Evolutionary conservation across 106 monocot genomes (phyloP).

Genomic region (Platanthera guangdongensis): DNA sequence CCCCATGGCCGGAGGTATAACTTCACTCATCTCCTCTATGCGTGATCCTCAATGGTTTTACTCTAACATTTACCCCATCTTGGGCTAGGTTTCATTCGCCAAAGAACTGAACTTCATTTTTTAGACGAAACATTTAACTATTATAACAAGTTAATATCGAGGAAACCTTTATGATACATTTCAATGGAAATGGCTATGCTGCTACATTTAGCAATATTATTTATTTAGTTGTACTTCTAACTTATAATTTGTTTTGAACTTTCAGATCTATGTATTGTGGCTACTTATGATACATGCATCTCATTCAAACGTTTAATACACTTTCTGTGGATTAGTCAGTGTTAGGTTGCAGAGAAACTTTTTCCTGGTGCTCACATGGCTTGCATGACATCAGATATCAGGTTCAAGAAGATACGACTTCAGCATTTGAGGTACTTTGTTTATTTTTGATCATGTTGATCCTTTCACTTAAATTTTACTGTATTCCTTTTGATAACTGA

Average conservation of each 20-base stretch:
- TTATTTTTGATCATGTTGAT: background rate
- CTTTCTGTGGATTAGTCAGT: slow-evolving; percentile 2
- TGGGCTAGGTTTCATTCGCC: too few species aligned
- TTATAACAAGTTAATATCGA: background rate
- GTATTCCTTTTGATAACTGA: slow-evolving; percentile 1
- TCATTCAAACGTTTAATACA: background rate
- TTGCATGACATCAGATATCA: slow-evolving; percentile 8
- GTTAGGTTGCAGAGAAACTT: slow-evolving; percentile 8
- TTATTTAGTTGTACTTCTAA: background rate
- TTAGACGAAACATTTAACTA: background rate
- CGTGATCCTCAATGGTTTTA: too few species aligned
- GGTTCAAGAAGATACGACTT: background rate
- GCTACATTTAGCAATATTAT: background rate
- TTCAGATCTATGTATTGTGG: too few species aligned
- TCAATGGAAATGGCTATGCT: background rate
- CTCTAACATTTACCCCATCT: too few species aligned
- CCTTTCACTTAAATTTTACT: background rate
- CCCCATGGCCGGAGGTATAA: too few species aligned
- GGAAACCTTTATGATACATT: background rate
- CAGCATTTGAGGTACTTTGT: background rate
- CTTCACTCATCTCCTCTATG: too few species aligned
- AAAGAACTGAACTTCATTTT: too few species aligned
- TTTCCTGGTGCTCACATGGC: background rate
- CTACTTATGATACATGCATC: background rate
- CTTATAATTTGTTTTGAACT: too few species aligned